Conservation (phyloP, 164 flowering plant genomes). For the Annona cherimola region DNA sequence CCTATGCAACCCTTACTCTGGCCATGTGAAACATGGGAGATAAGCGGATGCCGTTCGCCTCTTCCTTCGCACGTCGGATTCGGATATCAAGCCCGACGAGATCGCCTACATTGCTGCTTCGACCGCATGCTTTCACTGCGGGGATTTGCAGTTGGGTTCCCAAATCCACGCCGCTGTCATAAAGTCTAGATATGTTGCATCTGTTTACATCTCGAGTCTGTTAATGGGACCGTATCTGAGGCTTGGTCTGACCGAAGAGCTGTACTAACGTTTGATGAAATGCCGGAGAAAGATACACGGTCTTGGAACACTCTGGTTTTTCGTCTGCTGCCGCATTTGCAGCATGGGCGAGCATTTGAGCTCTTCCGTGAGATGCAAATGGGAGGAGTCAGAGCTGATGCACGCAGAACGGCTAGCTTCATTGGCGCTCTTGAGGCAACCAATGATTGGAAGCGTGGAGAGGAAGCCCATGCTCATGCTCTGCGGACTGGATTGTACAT, state of each 20-base stretch:
- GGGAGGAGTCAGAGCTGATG: constrained; percentile 41
- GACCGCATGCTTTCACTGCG: constrained; percentile 54
- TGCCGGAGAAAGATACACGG: constrained; percentile 52
- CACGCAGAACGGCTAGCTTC: constrained; percentile 53
- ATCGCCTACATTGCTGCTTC: constrained; percentile 63
- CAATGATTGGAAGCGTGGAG: constrained; percentile 31
- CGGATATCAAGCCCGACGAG: constrained; percentile 68
- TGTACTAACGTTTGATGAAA: constrained; percentile 54
- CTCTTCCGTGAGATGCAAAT: constrained; percentile 44
- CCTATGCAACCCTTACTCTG: constrained; percentile 56
- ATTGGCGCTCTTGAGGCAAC: constrained; percentile 48
- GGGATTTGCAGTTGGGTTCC: constrained; percentile 42
- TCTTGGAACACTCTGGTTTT: constrained; percentile 81
- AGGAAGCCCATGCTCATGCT: constrained; percentile 63
- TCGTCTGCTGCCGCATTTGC: constrained; percentile 39
- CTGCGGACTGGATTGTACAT: constrained; percentile 47
- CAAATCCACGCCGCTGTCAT: constrained; percentile 56
- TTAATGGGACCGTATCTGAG: constrained; percentile 57
- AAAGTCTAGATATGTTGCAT: constrained; percentile 36
- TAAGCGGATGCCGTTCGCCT: constrained; percentile 46
- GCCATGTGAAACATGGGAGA: constrained; percentile 43
- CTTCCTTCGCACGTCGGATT: constrained; percentile 53
- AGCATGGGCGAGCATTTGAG: constrained; percentile 46
- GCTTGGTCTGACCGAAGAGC: constrained; percentile 35
- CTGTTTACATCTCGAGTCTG: constrained; percentile 56